Evolutionary conservation across 345 rosid genomes (phyloP).

Genomic region (Camelina sativa): DNA sequence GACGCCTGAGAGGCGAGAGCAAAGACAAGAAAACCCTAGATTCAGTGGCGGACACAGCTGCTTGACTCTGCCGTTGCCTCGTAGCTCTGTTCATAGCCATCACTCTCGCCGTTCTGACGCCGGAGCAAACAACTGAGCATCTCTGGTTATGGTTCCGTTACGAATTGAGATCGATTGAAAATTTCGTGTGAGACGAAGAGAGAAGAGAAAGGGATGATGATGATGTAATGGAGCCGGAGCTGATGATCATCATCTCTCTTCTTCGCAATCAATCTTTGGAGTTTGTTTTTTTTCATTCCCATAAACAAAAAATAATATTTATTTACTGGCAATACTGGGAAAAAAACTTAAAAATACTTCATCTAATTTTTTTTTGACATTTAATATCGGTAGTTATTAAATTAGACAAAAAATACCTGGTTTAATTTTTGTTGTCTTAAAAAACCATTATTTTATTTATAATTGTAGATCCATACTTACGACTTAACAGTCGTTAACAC

Average conservation of each 20-base stretch:
- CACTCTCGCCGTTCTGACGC: slow-evolving; percentile 39
- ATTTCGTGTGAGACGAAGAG: slow-evolving; percentile 36
- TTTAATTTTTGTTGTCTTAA: too few species aligned
- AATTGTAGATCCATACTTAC: too few species aligned
- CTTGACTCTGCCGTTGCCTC: slow-evolving; percentile 46
- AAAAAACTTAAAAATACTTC: too few species aligned
- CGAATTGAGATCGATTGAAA: slow-evolving; percentile 20
- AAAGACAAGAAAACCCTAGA: slow-evolving; percentile 73
- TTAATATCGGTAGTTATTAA: too few species aligned
- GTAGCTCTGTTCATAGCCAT: slow-evolving; percentile 41
- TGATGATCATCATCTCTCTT: slow-evolving; percentile 21
- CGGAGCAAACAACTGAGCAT: slow-evolving; percentile 36
- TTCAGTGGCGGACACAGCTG: slow-evolving; percentile 61
- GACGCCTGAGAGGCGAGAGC: slow-evolving; percentile 78
- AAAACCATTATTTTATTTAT: too few species aligned
- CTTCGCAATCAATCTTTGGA: slow-evolving; percentile 15
- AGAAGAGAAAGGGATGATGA: slow-evolving; percentile 34
- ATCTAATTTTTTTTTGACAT: too few species aligned
- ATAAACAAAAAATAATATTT: background rate
- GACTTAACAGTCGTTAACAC: too few species aligned
- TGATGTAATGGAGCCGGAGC: slow-evolving; percentile 6
- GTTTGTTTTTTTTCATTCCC: background rate
- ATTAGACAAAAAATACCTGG: too few species aligned
- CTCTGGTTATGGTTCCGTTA: slow-evolving; percentile 3
- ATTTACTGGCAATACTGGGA: too few species aligned